phyloP scores from a whole-genome alignment of 2,329 filamentous ascomycete species.

The Pezicula radicicola region DNA sequence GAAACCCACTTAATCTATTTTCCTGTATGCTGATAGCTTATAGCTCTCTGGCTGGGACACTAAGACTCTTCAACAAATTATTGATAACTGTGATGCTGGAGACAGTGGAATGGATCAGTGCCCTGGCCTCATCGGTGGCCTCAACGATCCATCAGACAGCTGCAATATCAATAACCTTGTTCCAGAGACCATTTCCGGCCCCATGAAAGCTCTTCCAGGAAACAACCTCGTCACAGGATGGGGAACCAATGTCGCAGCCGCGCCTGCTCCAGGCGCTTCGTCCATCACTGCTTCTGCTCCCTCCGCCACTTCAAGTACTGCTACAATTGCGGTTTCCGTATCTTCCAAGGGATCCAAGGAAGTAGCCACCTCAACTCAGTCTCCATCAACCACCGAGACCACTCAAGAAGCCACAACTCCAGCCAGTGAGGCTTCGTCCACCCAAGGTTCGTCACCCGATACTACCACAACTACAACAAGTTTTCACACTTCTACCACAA shows the following conservation, averaged over 20 bases:
- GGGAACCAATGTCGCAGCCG: constrained; percentile 24
- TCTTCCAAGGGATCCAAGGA: too few species aligned
- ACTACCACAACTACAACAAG: not conserved
- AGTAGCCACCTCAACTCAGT: constrained; percentile 1
- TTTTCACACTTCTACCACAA: not conserved
- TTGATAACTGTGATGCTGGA: constrained; percentile 67
- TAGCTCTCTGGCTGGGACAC: constrained; percentile 76
- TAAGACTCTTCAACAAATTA: constrained; percentile 65
- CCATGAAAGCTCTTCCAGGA: constrained; percentile 49
- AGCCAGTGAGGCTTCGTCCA: not conserved
- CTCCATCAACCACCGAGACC: not conserved
- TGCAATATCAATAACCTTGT: constrained; percentile 50
- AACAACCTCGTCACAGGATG: constrained; percentile 53
- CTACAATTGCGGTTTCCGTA: not conserved
- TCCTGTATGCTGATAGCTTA: constrained; percentile 35
- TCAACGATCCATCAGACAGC: constrained; percentile 42
- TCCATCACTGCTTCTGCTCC: constrained; percentile 5
- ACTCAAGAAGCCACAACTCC: constrained; percentile 1
- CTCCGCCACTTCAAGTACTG: not conserved
- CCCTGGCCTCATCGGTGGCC: constrained; percentile 50
- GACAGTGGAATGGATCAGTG: constrained; percentile 61
- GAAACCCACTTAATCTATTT: not conserved
- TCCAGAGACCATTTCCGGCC: constrained; percentile 41
- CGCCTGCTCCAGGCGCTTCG: not conserved
- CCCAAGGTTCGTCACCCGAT: not conserved